Conservation (phyloP, 306 rosid genomes). For the Lagenaria siceraria region DNA sequence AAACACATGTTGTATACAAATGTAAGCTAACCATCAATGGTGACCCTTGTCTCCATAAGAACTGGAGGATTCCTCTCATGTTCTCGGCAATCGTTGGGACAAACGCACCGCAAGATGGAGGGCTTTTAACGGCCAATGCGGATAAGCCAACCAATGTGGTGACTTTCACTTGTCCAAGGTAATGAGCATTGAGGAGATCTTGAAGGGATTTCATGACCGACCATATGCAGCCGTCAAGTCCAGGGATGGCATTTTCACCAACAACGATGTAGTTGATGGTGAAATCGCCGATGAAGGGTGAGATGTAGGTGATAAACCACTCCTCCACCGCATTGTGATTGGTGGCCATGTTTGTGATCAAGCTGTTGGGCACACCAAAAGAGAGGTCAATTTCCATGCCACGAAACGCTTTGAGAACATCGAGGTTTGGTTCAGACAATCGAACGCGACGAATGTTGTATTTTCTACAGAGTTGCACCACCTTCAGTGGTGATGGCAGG, state of each 20-base stretch:
- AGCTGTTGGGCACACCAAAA: not conserved
- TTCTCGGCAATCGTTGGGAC: not conserved
- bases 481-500: not conserved
- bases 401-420: not conserved
- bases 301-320: conserved; percentile 16
- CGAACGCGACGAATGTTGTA: not conserved
- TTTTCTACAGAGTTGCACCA: not conserved
- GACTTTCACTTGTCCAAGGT: conserved; percentile 4
- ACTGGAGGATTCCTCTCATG: conserved; percentile 1
- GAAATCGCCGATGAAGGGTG: conserved; percentile 8
- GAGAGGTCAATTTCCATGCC: not conserved
- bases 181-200: not conserved
- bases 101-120: conserved; percentile 20
- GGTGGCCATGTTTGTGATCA: not conserved
- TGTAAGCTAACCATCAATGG: conserved; percentile 25
- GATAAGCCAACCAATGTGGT: conserved; percentile 13
- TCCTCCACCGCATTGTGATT: not conserved
- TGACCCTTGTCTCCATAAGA: not conserved
- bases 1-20: conserved; percentile 1
- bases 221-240: too few relatives aligned
- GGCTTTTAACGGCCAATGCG: not conserved
- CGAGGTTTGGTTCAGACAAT: not conserved
- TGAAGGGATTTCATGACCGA: conserved; percentile 13
- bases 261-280: conserved; percentile 6
- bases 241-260: too few relatives aligned